A percentile compares a stretch with the other conserved stretches of the same genome.
phyloP scores from a whole-genome alignment of 2,329 filamentous ascomycete species.

The Fonsecaea nubica region DNA sequence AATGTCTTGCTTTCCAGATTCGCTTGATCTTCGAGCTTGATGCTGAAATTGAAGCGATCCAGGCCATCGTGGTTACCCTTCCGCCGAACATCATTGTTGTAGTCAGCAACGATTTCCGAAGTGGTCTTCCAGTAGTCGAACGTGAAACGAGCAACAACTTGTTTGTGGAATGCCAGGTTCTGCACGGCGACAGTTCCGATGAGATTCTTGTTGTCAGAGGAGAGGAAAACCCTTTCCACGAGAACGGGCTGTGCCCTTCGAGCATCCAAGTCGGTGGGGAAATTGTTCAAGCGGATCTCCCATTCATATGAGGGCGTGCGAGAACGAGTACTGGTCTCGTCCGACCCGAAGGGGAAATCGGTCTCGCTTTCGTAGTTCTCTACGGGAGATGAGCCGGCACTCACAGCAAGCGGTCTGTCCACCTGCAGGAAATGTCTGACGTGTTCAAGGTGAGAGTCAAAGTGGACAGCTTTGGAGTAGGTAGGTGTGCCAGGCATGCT shows the following conservation, averaged over 20 bases:
- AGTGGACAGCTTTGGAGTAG: conserved; percentile 96
- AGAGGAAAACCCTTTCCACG: conserved; percentile 85
- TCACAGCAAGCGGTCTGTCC: conserved; percentile 93
- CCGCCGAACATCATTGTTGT: conserved; percentile 75
- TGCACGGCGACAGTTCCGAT: conserved; percentile 83
- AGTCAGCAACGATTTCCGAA: conserved; percentile 91
- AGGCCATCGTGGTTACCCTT: conserved; percentile 67
- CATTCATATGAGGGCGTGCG: conserved; percentile 72
- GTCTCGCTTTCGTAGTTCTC: conserved; percentile 85
- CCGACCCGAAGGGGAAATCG: conserved; percentile 82
- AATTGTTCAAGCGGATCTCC: conserved; percentile 86
- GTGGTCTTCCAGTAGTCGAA: conserved; percentile 99
- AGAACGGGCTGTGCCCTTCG: conserved; percentile 70
- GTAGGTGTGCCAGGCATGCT: conserved; percentile 98
- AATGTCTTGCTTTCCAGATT: conserved; percentile 93
- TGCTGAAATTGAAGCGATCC: conserved; percentile 92
- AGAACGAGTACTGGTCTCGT: conserved; percentile 52
- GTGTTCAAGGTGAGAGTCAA: conserved; percentile 94
- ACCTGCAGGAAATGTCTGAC: conserved; percentile 95
- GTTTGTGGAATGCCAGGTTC: conserved; percentile 89
- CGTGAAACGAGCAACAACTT: conserved; percentile 90
- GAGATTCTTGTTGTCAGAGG: conserved; percentile 82
- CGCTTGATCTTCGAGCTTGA: conserved; percentile 87
- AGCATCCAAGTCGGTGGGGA: conserved; percentile 69
- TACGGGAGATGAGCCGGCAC: conserved; percentile 87